phyloP scores from a whole-genome alignment of 2,329 filamentous ascomycete genomes.

The Rhynchosporium secalis region DNA sequence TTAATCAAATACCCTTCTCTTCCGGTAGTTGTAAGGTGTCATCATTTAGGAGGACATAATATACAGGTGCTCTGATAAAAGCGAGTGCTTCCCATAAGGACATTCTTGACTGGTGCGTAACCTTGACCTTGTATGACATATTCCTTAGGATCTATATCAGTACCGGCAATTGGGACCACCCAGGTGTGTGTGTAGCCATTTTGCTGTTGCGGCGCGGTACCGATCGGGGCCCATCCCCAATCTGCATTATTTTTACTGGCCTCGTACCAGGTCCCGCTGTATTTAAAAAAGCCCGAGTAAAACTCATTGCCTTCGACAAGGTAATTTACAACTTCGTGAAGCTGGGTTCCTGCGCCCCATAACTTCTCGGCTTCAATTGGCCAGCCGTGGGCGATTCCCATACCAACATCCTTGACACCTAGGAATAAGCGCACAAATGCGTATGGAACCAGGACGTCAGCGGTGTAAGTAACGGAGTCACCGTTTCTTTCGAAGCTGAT shows the following conservation, averaged over 20 bases:
- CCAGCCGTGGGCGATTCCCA: not conserved
- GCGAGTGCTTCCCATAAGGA: not conserved
- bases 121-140: not conserved
- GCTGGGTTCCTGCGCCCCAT: not conserved
- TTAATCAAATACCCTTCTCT: too few relatives aligned
- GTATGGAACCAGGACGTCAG: not conserved
- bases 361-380: not conserved
- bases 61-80: too few relatives aligned
- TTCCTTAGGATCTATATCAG: not conserved
- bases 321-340: not conserved
- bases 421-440: constrained; percentile 4
- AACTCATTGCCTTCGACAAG: not conserved
- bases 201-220: not conserved
- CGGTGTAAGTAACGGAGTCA: not conserved
- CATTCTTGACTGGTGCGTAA: not conserved
- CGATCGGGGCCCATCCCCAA: not conserved
- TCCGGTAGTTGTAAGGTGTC: too few relatives aligned
- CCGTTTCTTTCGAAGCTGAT: not conserved
- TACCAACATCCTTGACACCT: not conserved
- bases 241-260: not conserved
- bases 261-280: not conserved
- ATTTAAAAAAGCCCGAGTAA: not conserved
- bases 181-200: not conserved
- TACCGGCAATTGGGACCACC: not conserved
- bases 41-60: too few relatives aligned